Conservation (phyloP, 1,284 basidiomycete genomes). For the Megacollybia platyphylla region DNA sequence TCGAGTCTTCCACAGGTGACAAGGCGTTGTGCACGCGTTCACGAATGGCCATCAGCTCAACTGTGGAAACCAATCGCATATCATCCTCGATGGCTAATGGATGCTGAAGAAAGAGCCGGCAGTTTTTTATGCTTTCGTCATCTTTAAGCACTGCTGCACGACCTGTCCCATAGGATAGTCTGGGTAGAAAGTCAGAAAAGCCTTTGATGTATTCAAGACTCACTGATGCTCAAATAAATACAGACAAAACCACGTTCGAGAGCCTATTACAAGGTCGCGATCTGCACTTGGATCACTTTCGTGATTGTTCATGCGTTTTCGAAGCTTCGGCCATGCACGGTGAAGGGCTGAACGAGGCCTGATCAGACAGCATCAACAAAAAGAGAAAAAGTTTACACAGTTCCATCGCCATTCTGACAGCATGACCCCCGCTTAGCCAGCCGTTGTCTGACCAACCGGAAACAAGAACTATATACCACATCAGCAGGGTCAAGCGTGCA, state of each 20-base stretch:
- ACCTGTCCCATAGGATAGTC: constrained; percentile 86
- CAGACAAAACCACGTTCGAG: constrained; percentile 82
- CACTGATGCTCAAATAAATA: constrained; percentile 91
- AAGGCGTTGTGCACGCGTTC: constrained; percentile 64
- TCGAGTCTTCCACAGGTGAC: constrained; percentile 53
- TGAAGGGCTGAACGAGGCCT: constrained; percentile 53
- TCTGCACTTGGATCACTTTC: constrained; percentile 59
- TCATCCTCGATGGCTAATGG: constrained; percentile 86
- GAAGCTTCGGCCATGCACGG: constrained; percentile 77
- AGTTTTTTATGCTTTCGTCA: constrained; percentile 79
- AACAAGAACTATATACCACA: constrained; percentile 48
- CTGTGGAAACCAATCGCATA: constrained; percentile 87
- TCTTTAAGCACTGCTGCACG: constrained; percentile 85
- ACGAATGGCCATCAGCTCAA: constrained; percentile 74
- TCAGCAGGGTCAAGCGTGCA: constrained; percentile 4
- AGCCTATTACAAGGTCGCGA: constrained; percentile 64
- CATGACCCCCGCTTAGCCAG: constrained; percentile 85
- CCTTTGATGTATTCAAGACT: constrained; percentile 15
- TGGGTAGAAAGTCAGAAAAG: constrained; percentile 14
- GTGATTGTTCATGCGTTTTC: constrained; percentile 56
- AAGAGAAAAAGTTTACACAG: constrained; percentile 36
- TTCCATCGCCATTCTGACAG: constrained; percentile 88
- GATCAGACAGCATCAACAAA: constrained; percentile 2
- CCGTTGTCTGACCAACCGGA: constrained; percentile 88
- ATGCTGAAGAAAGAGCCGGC: constrained; percentile 73